These are phyloP conservation scores for Russula sp. DNA, from an alignment of 768 basidiomycete species.

Conservation along the genomic window DNA sequence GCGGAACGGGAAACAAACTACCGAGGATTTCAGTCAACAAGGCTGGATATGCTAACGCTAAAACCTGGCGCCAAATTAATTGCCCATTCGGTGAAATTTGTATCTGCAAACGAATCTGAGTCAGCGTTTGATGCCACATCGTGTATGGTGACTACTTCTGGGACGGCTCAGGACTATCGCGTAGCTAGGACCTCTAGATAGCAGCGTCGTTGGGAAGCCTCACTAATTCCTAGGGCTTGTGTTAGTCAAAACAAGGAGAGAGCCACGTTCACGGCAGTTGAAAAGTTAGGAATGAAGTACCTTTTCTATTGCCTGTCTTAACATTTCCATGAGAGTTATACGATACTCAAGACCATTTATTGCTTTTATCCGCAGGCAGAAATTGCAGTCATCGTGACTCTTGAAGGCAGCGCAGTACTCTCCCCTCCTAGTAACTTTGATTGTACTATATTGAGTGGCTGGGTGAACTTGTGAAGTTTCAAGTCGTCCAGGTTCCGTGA, in stretches of 20 bases:
- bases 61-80: no score
- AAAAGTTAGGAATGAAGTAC: background rate
- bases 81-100: no score
- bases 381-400: background rate
- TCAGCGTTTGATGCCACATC: background rate
- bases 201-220: background rate
- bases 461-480: no score
- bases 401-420: background rate
- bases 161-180: no score
- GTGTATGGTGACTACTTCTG: background rate
- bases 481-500: no score
- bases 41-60: no score
- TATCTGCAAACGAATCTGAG: background rate
- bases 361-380: background rate
- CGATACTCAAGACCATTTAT: background rate
- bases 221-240: background rate
- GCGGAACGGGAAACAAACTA: no score
- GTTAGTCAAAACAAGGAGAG: background rate
- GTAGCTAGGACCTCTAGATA: no score
- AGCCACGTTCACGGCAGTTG: background rate
- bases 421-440: no score
- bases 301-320: background rate
- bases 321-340: no score
- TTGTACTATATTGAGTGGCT: background rate
- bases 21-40: no score